phyloP scores from a whole-genome alignment of 768 basidiomycete genomes.

The Lactarius hengduanensis region DNA sequence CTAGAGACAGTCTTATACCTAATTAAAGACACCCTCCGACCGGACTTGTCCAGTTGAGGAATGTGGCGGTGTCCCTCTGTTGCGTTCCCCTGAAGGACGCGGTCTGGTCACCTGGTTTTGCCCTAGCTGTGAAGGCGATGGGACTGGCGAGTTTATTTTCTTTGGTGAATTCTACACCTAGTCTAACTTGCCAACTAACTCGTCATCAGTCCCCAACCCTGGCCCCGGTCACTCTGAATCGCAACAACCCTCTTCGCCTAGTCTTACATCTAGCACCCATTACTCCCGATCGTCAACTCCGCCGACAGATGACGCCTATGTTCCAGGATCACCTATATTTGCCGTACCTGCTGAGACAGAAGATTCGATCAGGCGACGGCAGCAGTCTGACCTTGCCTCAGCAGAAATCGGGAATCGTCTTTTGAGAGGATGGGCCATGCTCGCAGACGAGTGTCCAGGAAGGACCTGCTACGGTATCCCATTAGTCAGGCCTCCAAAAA shows the following conservation, averaged over 20 bases:
- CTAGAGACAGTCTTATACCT: constrained; percentile 37
- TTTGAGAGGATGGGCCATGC: constrained; percentile 84
- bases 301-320: constrained; percentile 69
- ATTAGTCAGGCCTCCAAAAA: constrained; percentile 74
- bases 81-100: constrained; percentile 62
- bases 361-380: constrained; percentile 62
- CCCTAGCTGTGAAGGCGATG: constrained; percentile 55
- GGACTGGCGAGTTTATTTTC: constrained; percentile 35
- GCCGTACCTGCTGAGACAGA: constrained; percentile 64
- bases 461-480: constrained; percentile 72
- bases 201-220: constrained; percentile 13
- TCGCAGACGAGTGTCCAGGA: constrained; percentile 82
- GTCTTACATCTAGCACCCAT: constrained; percentile 49
- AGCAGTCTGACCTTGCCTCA: constrained; percentile 80
- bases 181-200: constrained; percentile 2
- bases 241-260: constrained; percentile 35
- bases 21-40: constrained; percentile 51
- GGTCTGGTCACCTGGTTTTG: constrained; percentile 54
- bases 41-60: constrained; percentile 52
- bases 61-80: constrained; percentile 63
- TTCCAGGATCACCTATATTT: constrained; percentile 60
- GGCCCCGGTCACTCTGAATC: constrained; percentile 14
- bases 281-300: constrained; percentile 70
- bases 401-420: constrained; percentile 75
- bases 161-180: background rate